Conservation (phyloP, 2,329 filamentous ascomycete species). For the Colletotrichum falcatum region DNA sequence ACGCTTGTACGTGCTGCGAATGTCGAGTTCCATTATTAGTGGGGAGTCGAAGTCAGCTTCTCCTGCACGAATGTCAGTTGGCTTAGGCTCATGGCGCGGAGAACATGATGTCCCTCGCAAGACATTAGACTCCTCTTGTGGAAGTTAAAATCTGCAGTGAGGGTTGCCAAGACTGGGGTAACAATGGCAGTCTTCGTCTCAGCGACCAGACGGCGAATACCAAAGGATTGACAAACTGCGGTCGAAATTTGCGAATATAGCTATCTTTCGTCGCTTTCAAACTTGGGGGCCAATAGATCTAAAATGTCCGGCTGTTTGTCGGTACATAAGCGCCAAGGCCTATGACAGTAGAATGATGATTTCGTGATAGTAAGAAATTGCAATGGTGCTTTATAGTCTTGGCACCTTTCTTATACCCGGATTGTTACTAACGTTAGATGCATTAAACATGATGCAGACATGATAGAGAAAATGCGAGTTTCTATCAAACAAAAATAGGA, state of each 20-base stretch:
- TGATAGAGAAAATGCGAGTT: no score
- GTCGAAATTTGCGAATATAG: no score
- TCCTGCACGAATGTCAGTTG: slow-evolving; percentile 39
- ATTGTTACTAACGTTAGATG: no score
- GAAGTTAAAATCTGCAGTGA: slow-evolving; percentile 20
- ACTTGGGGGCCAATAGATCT: neutral
- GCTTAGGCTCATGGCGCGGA: slow-evolving; percentile 47
- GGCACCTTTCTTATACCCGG: no score
- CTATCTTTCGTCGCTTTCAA: neutral
- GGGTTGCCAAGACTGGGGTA: slow-evolving; percentile 6
- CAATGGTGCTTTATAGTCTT: no score
- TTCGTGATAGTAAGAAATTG: slow-evolving; percentile 16
- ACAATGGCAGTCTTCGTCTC: slow-evolving; percentile 26
- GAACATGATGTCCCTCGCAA: slow-evolving; percentile 60
- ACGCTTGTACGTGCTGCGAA: slow-evolving; percentile 37
- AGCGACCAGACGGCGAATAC: neutral
- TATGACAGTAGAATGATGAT: slow-evolving; percentile 1
- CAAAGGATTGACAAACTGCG: neutral
- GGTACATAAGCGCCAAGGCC: slow-evolving; percentile 27
- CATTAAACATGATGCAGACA: no score
- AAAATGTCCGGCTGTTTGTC: neutral
- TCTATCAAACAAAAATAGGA: no score
- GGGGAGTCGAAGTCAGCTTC: slow-evolving; percentile 42
- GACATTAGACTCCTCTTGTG: slow-evolving; percentile 44
- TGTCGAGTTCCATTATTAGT: slow-evolving; percentile 46